Percentiles rank a stretch among this genome's conserved stretches.
Evolutionary conservation across 2,329 filamentous ascomycete genomes (phyloP).

Genomic region (Atkinsonella texensis): DNA sequence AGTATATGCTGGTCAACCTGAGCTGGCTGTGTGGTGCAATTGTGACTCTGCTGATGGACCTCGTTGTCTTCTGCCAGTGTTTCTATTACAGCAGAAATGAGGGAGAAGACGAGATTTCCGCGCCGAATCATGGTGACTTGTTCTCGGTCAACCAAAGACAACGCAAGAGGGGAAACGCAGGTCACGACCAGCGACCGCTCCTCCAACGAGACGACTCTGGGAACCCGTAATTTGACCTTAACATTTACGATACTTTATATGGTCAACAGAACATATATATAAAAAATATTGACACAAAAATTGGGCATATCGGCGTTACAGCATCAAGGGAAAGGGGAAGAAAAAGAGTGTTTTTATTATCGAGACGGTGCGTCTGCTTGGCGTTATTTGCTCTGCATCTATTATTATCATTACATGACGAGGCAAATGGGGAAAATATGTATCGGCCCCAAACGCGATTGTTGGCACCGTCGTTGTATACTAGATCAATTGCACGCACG

Average conservation of each 20-base stretch:
- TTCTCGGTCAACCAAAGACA: conserved; percentile 13
- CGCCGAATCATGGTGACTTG: conserved; percentile 13
- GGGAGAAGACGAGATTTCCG: conserved; percentile 15
- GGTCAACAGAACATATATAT: not conserved
- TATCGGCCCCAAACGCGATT: too few relatives aligned
- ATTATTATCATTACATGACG: not conserved
- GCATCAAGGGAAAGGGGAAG: not conserved
- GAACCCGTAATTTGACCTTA: not conserved
- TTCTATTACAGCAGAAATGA: conserved; percentile 56
- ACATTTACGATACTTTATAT: not conserved
- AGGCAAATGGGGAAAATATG: too few relatives aligned
- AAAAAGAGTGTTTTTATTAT: not conserved
- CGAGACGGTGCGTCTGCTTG: too few relatives aligned
- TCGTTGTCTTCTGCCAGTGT: conserved; percentile 82
- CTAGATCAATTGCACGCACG: too few relatives aligned
- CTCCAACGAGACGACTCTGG: conserved; percentile 20
- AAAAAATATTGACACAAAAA: not conserved
- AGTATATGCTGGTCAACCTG: conserved; percentile 79
- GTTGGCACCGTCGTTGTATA: too few relatives aligned
- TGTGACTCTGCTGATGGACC: conserved; percentile 74
- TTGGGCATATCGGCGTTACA: too few relatives aligned
- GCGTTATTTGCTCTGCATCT: not conserved
- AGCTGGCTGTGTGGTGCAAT: conserved; percentile 86
- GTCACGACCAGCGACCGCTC: conserved; percentile 30
- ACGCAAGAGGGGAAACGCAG: conserved; percentile 11